phyloP scores from a whole-genome alignment of 345 rosid species.

The Eucalyptus camaldulensis region DNA sequence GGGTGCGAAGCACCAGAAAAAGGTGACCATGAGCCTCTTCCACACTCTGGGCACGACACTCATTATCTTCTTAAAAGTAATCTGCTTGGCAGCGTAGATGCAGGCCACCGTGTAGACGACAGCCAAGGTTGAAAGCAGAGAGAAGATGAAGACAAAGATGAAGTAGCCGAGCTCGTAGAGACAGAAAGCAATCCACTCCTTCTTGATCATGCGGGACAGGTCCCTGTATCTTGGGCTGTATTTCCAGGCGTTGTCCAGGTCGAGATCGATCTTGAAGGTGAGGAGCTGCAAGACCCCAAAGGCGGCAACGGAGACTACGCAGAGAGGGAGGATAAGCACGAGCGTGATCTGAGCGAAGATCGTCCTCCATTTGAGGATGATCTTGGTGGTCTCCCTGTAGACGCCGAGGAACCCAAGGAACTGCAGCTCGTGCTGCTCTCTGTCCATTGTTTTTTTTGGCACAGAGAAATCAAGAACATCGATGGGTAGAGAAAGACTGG shows the following conservation, averaged over 20 bases:
- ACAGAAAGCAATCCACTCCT: slow-evolving; percentile 10
- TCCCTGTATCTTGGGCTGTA: no score
- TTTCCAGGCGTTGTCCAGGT: not conserved
- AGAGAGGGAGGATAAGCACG: slow-evolving; percentile 31
- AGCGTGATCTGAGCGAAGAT: slow-evolving; percentile 37
- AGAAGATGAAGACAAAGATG: slow-evolving; percentile 17
- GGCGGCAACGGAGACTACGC: slow-evolving; percentile 21
- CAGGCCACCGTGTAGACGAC: slow-evolving; percentile 30
- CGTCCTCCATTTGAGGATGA: slow-evolving; percentile 26
- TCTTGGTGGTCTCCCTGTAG: slow-evolving; percentile 23
- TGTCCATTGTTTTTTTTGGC: slow-evolving; percentile 16
- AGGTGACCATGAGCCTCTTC: slow-evolving; percentile 9
- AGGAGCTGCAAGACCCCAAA: slow-evolving; percentile 8
- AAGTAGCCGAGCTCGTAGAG: slow-evolving; percentile 13
- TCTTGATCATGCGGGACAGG: not conserved
- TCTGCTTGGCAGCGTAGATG: slow-evolving; percentile 15
- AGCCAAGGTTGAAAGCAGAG: slow-evolving; percentile 27
- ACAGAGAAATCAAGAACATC: not conserved
- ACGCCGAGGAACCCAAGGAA: slow-evolving; percentile 23
- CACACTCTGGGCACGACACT: slow-evolving; percentile 29
- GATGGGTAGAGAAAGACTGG: not conserved
- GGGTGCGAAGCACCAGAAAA: not conserved
- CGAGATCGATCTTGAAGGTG: not conserved
- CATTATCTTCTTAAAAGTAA: slow-evolving; percentile 18
- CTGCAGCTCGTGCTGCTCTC: slow-evolving; percentile 30